phyloP scores from a whole-genome alignment of 2,329 filamentous ascomycete genomes.

The Cladosporium oxysporum region DNA sequence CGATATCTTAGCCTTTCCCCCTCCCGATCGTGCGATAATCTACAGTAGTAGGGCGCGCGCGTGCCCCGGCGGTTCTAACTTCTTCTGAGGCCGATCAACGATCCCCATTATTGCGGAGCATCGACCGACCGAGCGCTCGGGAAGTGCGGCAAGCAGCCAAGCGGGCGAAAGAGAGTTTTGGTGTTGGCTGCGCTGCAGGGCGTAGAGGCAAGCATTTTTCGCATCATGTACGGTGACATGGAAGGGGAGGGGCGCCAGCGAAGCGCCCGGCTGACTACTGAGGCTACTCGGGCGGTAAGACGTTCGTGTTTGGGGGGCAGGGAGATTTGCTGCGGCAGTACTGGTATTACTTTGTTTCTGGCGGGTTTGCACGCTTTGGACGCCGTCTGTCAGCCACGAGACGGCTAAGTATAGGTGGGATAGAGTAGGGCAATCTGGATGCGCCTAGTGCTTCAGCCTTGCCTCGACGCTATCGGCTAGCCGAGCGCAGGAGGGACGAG shows the following conservation, averaged over 20 bases:
- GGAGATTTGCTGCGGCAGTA: not conserved
- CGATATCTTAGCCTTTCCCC: not conserved
- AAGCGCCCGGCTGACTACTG: not conserved
- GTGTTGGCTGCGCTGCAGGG: constrained; percentile 3
- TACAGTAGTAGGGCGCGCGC: no score
- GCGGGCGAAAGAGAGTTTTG: not conserved
- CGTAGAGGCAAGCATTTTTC: constrained; percentile 6
- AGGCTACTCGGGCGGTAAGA: not conserved
- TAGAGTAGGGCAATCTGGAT: not conserved
- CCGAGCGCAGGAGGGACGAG: not conserved
- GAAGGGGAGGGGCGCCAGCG: constrained; percentile 3
- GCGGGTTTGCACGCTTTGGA: not conserved
- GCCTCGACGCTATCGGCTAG: not conserved
- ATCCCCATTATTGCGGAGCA: constrained; percentile 1
- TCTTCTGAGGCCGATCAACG: not conserved
- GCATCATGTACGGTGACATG: constrained; percentile 9
- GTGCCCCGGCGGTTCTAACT: not conserved
- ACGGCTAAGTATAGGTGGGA: not conserved
- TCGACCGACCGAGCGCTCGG: constrained; percentile 4
- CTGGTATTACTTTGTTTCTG: not conserved
- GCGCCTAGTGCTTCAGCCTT: constrained; percentile 2
- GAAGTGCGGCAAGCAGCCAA: constrained; percentile 3
- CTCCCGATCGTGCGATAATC: not conserved
- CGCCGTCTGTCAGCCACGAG: not conserved
- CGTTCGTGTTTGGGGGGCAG: not conserved